phyloP scores from a whole-genome alignment of 768 basidiomycete species.

The Xerocomellus chrysenteron region DNA sequence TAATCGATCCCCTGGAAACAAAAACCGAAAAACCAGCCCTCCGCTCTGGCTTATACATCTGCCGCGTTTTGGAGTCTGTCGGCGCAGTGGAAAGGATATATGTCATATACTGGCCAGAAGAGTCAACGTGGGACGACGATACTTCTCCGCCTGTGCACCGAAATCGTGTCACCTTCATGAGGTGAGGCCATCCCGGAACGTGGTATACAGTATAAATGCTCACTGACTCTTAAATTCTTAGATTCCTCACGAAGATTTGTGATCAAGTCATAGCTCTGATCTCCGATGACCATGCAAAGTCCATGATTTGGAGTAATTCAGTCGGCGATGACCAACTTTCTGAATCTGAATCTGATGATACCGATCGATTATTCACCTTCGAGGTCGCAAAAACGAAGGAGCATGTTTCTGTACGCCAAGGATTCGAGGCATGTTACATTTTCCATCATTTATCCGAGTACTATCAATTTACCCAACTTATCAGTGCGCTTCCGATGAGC shows the following conservation, averaged over 20 bases:
- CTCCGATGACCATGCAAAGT: conserved; percentile 44
- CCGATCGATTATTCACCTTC: conserved; percentile 53
- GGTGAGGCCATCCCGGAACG: conserved; percentile 28
- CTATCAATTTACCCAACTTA: not conserved
- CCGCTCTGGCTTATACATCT: conserved; percentile 52
- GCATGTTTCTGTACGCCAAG: conserved; percentile 44
- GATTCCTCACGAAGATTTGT: conserved; percentile 58
- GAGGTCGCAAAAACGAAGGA: conserved; percentile 57
- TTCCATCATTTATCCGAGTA: not conserved
- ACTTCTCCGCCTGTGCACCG: conserved; percentile 45
- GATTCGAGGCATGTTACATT: conserved; percentile 41
- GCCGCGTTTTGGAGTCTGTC: conserved; percentile 20
- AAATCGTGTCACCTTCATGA: conserved; percentile 55
- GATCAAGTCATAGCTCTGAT: conserved; percentile 54
- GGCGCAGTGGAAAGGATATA: conserved; percentile 32
- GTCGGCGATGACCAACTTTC: conserved; percentile 23
- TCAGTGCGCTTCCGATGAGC: conserved; percentile 22
- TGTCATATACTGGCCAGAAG: conserved; percentile 63
- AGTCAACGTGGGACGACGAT: conserved; percentile 54
- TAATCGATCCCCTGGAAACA: conserved; percentile 4
- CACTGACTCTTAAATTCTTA: conserved; percentile 16
- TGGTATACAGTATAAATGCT: not conserved
- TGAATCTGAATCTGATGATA: conserved; percentile 23
- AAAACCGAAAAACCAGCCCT: conserved; percentile 26
- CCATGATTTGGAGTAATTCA: conserved; percentile 45